These are phyloP conservation scores for Flaveria sonorensis DNA, from an alignment of 129 eudicot species.

Conservation along the genomic window DNA sequence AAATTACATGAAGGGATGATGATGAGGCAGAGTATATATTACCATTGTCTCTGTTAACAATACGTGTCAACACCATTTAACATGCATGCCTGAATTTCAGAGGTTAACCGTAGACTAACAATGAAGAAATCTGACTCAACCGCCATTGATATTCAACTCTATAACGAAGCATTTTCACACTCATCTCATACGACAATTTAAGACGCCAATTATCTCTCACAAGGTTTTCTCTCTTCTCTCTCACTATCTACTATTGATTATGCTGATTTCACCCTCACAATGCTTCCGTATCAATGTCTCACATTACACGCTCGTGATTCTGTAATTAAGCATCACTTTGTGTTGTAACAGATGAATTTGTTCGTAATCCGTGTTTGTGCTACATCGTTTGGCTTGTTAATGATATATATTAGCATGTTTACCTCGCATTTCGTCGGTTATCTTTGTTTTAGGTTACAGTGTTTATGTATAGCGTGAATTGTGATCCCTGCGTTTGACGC, in stretches of 20 bases:
- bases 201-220: conserved; percentile 3
- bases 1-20: neutral
- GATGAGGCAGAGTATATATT: neutral
- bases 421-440: no score
- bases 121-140: conserved; percentile 23
- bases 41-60: neutral
- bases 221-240: neutral
- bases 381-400: conserved; percentile 4
- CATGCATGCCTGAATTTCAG: conserved; percentile 28
- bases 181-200: neutral
- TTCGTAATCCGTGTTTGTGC: conserved; percentile 11
- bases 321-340: conserved; percentile 4
- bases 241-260: neutral
- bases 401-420: neutral
- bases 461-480: conserved; percentile 10
- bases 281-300: neutral
- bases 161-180: conserved; percentile 4
- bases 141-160: conserved; percentile 20
- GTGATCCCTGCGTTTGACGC: neutral
- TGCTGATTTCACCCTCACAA: neutral
- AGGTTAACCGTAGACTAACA: neutral
- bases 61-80: conserved; percentile 31
- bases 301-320: conserved; percentile 7
- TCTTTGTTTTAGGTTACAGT: conserved; percentile 15
- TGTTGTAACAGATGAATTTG: conserved; percentile 10